Evolutionary conservation across 2,329 filamentous ascomycete genomes (phyloP).

Genomic region (Trichocomaceae sp.): DNA sequence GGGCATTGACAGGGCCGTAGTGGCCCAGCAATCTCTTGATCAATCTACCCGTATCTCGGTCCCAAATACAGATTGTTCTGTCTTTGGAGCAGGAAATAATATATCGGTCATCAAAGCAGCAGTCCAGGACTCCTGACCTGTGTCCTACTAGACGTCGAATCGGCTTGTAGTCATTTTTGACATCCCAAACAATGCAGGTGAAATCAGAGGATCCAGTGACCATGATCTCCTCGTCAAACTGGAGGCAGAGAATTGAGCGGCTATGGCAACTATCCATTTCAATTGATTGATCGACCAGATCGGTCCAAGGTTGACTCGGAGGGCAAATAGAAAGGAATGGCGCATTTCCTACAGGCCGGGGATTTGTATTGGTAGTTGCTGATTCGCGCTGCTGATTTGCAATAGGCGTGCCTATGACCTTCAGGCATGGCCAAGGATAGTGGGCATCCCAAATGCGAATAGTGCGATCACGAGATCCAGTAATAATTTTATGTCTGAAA

Average conservation of each 20-base stretch:
- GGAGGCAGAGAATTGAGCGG: slow-evolving; percentile 87
- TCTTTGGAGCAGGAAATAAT: slow-evolving; percentile 98
- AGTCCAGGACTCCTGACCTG: slow-evolving; percentile 81
- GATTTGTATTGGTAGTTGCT: slow-evolving; percentile 18
- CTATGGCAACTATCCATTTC: slow-evolving; percentile 61
- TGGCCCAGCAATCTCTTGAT: slow-evolving; percentile 79
- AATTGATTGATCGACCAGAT: slow-evolving; percentile 39
- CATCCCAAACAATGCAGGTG: slow-evolving; percentile 84
- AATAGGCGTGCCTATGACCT: slow-evolving; percentile 64
- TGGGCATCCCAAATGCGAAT: slow-evolving; percentile 95
- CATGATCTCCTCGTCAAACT: slow-evolving; percentile 87
- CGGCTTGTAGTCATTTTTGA: slow-evolving; percentile 70
- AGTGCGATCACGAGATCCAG: slow-evolving; percentile 88
- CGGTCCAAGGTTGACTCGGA: slow-evolving; percentile 47
- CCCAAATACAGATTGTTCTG: slow-evolving; percentile 88
- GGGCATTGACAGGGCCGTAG: slow-evolving; percentile 87
- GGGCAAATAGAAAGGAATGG: slow-evolving; percentile 46
- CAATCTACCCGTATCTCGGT: slow-evolving; percentile 68
- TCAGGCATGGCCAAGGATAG: slow-evolving; percentile 68
- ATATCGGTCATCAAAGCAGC: slow-evolving; percentile 84
- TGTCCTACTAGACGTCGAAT: slow-evolving; percentile 73
- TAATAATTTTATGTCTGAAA: slow-evolving; percentile 81
- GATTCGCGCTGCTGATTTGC: slow-evolving; percentile 12
- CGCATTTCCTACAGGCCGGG: slow-evolving; percentile 33
- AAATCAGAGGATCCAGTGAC: slow-evolving; percentile 92